Base-by-base conservation (phyloP, 2,329 filamentous ascomycete genomes). In the Pseudogymnoascus sp. region DNA sequence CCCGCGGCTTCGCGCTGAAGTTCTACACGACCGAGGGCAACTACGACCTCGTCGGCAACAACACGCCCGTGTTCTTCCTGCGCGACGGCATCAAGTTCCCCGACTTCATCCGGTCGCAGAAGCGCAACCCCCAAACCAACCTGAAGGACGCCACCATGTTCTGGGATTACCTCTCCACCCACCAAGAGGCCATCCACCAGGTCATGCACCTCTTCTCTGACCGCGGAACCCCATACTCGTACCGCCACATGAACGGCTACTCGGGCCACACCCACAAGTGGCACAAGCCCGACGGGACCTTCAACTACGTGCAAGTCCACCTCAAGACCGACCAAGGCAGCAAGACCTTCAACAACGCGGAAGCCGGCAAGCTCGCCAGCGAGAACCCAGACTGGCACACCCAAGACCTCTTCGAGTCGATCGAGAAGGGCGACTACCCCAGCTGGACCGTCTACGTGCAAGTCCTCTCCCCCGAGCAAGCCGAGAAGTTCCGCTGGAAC, bases 21-120 rank as follows among this genome's bases (percentile, higher is more conserved):
- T 88, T 90, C 75, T 83, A 88, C 63, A 90, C n/a, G n/a, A n/a
- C n/a, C n/a, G n/a, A n/a, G n/a, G n/a, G n/a, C n/a, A n/a, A n/a
- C n/a, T n/a, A n/a, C n/a, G n/a, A n/a, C n/a, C n/a, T n/a, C n/a
- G n/a, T n/a, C n/a, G n/a, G n/a, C n/a, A 90, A 89, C 77, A 91
- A 91, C 76, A 91, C 87, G 0, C 88, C 88, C 1, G 80, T 91
- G 25, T 92, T 92, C 80, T 91, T 92, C 79, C 70, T 91, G 23
- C 81, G 88, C 45, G 89, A 91, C 68, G n/a, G n/a, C n/a, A n/a
- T n/a, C n/a, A 90, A 91, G 73, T 91, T 90, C 76, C 88, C 88
- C 37, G 77, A 87, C 71, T 88, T 91, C 75, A 90, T 90, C 65
- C 88, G 90, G 77, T 89, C 88, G 3, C 89, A 92, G 75, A 91